Evolutionary conservation across 2,329 filamentous ascomycete genomes (phyloP).

Genomic region (Nannizziopsis arthrosporioides): DNA sequence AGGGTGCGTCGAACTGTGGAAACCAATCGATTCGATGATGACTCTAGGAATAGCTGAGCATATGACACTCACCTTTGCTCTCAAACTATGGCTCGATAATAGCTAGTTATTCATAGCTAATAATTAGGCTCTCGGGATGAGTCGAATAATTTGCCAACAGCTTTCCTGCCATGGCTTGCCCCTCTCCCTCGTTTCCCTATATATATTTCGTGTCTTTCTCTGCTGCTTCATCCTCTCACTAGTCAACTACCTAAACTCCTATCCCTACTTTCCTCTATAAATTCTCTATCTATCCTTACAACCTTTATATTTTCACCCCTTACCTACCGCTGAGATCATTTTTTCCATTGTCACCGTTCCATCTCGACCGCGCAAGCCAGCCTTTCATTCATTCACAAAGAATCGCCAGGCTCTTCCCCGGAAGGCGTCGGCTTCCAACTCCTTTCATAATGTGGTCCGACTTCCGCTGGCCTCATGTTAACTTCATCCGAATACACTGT

Average conservation of each 20-base stretch:
- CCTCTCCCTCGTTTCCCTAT: neutral
- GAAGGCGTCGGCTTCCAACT: neutral
- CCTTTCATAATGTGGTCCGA: slow-evolving; percentile 7
- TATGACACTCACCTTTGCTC: neutral
- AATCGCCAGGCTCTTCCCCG: neutral
- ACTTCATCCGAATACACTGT: slow-evolving; percentile 12
- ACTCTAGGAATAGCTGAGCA: neutral
- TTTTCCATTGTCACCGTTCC: neutral
- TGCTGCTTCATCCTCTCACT: neutral
- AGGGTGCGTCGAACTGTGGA: neutral
- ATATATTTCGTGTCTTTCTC: neutral
- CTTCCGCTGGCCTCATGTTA: slow-evolving; percentile 8
- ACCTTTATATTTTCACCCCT: too few relatives aligned
- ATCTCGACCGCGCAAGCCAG: neutral
- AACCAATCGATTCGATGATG: neutral
- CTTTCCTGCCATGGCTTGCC: too few relatives aligned
- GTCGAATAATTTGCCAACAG: too few relatives aligned
- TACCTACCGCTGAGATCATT: neutral
- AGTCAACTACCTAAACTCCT: too few relatives aligned
- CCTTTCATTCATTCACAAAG: neutral
- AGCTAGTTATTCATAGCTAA: too few relatives aligned
- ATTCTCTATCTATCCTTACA: neutral
- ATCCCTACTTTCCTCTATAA: neutral
- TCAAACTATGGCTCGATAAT: too few relatives aligned
- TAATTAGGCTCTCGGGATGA: too few relatives aligned